phyloP scores from a whole-genome alignment of 2,329 filamentous ascomycete species.

The Fusarium decemcellulare region DNA sequence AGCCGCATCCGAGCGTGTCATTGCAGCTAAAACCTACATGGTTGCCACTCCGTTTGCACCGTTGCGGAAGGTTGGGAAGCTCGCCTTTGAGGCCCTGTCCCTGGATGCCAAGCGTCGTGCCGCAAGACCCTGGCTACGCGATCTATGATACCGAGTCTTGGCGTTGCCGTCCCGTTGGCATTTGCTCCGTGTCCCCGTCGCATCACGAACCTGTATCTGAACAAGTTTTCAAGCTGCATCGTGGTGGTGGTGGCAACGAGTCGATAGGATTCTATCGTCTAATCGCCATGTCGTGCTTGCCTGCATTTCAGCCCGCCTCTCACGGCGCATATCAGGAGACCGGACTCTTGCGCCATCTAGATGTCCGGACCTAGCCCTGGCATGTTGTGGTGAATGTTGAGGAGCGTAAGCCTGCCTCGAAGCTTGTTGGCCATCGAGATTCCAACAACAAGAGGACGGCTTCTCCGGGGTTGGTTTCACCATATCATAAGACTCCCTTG shows the following conservation, averaged over 20 bases:
- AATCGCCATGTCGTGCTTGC: slow-evolving; percentile 16
- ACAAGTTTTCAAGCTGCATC: slow-evolving; percentile 1
- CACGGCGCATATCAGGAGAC: slow-evolving; percentile 22
- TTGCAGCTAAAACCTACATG: slow-evolving; percentile 6
- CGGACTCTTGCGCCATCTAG: slow-evolving; percentile 8
- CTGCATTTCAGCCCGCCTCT: slow-evolving; percentile 22
- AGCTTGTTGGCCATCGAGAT: background rate
- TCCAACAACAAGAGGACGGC: slow-evolving; percentile 4
- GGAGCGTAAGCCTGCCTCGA: background rate
- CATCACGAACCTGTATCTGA: slow-evolving; percentile 2
- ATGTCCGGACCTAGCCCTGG: slow-evolving; percentile 1
- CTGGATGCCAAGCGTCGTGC: slow-evolving; percentile 9
- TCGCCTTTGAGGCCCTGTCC: background rate
- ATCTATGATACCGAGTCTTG: background rate
- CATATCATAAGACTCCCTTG: slow-evolving; percentile 12
- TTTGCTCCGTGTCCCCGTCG: slow-evolving; percentile 2
- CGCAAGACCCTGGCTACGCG: slow-evolving; percentile 21
- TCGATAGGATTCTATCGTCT: slow-evolving; percentile 17
- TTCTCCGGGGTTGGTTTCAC: slow-evolving; percentile 11
- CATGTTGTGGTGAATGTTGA: slow-evolving; percentile 8
- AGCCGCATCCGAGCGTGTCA: slow-evolving; percentile 17
- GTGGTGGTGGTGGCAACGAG: slow-evolving; percentile 1
- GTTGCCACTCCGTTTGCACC: slow-evolving; percentile 1
- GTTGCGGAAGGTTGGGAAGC: slow-evolving; percentile 12
- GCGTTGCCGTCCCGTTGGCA: background rate